phyloP scores from a whole-genome alignment of 345 rosid species.

The Acer campestre region DNA sequence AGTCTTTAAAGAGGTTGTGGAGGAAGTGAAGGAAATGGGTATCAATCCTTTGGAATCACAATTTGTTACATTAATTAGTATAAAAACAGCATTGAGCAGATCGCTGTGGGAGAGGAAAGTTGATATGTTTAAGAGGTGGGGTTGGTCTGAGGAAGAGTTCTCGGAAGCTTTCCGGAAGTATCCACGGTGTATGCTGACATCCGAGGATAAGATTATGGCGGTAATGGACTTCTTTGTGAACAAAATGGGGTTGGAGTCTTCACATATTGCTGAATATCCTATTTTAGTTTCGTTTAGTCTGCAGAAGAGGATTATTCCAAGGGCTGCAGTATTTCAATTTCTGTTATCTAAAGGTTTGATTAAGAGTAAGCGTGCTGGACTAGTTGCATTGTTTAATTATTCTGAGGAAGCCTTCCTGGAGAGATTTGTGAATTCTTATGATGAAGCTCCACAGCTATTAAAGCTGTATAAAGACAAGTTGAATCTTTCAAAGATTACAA shows the following conservation, averaged over 20 bases:
- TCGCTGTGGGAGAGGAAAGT: no score
- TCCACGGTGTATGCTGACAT: no score
- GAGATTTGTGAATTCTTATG: constrained; percentile 18
- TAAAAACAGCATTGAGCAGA: no score
- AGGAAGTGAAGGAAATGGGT: no score
- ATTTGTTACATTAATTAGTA: no score
- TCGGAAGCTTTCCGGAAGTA: no score
- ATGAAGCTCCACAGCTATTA: constrained; percentile 20
- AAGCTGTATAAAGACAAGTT: constrained; percentile 16
- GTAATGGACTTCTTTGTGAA: constrained; percentile 28
- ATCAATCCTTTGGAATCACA: no score
- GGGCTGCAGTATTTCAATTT: neutral
- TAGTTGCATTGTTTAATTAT: neutral
- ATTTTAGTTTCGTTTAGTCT: neutral
- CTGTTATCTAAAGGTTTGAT: constrained; percentile 25
- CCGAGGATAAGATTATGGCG: constrained; percentile 14
- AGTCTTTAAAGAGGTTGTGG: no score
- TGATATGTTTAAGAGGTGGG: no score
- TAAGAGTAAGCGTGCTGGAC: neutral
- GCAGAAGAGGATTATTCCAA: constrained; percentile 15
- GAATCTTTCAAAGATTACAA: neutral
- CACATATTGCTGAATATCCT: neutral
- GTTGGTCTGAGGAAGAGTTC: no score
- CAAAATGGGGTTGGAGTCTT: constrained; percentile 18
- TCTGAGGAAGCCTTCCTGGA: constrained; percentile 14